phyloP scores from a whole-genome alignment of 176 grass and related monocot genomes.

The Coix lacrymajobi region DNA sequence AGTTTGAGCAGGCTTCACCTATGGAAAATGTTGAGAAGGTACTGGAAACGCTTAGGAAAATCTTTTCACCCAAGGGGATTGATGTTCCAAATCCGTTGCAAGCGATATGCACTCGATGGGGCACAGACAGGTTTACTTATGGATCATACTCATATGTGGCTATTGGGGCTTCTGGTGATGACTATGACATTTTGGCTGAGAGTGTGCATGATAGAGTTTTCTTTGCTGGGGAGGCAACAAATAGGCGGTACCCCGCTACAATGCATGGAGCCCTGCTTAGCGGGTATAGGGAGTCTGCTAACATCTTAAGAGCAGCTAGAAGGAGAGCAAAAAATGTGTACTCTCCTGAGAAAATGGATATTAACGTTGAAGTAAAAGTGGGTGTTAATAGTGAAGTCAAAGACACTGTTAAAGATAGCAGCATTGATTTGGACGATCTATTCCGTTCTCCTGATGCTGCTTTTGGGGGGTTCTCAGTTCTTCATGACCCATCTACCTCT shows the following conservation, averaged over 20 bases:
- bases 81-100: constrained; percentile 81
- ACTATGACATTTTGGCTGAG: constrained; percentile 95
- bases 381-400: constrained; percentile 17
- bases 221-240: constrained; percentile 97
- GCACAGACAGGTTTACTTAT: constrained; percentile 78
- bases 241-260: constrained; percentile 85
- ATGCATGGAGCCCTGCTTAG: constrained; percentile 99
- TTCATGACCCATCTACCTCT: constrained; percentile 57
- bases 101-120: constrained; percentile 92
- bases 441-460: constrained; percentile 53
- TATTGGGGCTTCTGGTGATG: constrained; percentile 86
- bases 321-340: constrained; percentile 45
- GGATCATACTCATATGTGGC: constrained; percentile 93
- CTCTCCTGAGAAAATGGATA: constrained; percentile 14
- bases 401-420: constrained; percentile 37
- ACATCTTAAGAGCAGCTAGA: constrained; percentile 71
- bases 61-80: constrained; percentile 89
- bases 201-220: constrained; percentile 77
- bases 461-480: constrained; percentile 65
- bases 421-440: constrained; percentile 56
- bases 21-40: constrained; percentile 62
- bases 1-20: constrained; percentile 72
- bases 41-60: constrained; percentile 63
- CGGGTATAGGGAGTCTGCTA: constrained; percentile 89
- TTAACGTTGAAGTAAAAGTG: constrained; percentile 10